These are phyloP conservation scores for Peronospora destructor DNA, from an alignment of 352 stramenopile genomes.

Conservation along the genomic window DNA sequence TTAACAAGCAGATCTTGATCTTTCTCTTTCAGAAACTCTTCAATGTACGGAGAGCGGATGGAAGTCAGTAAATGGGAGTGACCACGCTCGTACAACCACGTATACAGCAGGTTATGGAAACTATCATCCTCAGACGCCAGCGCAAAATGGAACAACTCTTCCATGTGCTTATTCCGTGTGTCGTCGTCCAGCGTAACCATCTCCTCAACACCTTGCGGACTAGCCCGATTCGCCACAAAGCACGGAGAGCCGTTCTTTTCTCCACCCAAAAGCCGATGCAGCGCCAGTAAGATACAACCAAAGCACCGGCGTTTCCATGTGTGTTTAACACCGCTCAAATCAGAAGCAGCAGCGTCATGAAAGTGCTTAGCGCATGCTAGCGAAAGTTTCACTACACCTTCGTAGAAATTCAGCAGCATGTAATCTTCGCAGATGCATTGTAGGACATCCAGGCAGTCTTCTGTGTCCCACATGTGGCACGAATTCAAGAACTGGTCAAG, in stretches of 20 bases:
- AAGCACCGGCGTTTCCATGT: slow-evolving; percentile 73
- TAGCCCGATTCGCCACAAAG: slow-evolving; percentile 23
- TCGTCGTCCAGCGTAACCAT: slow-evolving; percentile 73
- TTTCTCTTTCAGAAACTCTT: slow-evolving; percentile 77
- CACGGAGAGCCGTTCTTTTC: slow-evolving; percentile 9
- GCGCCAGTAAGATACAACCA: slow-evolving; percentile 60
- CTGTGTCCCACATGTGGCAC: slow-evolving; percentile 82
- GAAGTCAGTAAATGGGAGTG: slow-evolving; percentile 50
- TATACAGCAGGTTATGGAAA: slow-evolving; percentile 76
- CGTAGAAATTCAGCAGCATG: slow-evolving; percentile 69
- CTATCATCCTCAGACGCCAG: slow-evolving; percentile 64
- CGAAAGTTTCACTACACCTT: slow-evolving; percentile 80
- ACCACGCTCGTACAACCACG: slow-evolving; percentile 76
- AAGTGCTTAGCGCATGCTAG: slow-evolving; percentile 78
- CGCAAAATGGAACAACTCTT: slow-evolving; percentile 71
- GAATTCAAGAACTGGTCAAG: slow-evolving; percentile 75
- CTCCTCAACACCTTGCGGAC: slow-evolving; percentile 63
- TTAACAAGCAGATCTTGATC: slow-evolving; percentile 82
- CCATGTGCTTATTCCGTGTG: slow-evolving; percentile 49
- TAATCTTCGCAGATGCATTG: slow-evolving; percentile 80
- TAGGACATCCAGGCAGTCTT: slow-evolving; percentile 67
- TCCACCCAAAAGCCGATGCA: slow-evolving; percentile 49
- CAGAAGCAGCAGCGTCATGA: slow-evolving; percentile 52
- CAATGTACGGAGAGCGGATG: slow-evolving; percentile 68
- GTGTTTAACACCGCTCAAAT: slow-evolving; percentile 57